Conservation (phyloP, 2,329 filamentous ascomycete genomes). For the Colletotrichum orbiculare region DNA sequence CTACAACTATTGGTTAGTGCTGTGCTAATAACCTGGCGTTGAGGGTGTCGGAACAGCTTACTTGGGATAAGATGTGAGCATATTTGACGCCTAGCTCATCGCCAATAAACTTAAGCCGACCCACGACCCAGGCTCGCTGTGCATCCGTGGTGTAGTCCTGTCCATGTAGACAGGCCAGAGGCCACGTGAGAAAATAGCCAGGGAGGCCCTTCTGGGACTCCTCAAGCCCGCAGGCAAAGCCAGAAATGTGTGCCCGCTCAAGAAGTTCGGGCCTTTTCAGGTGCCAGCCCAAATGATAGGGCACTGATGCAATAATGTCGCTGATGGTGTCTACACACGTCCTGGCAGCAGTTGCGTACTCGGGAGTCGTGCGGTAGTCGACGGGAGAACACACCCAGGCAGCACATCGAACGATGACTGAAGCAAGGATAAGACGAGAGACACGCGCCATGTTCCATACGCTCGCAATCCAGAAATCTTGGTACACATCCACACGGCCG, state of each 20-base stretch:
- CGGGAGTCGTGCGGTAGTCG: constrained; percentile 71
- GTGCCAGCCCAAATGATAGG: constrained; percentile 71
- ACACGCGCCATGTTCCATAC: constrained; percentile 67
- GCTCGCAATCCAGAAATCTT: constrained; percentile 68
- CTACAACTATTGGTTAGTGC: constrained; percentile 45
- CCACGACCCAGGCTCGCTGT: constrained; percentile 66
- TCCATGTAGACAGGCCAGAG: constrained; percentile 62
- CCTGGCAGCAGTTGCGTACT: constrained; percentile 66
- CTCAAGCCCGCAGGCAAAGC: constrained; percentile 63
- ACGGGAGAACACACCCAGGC: constrained; percentile 70
- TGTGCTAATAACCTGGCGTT: neutral
- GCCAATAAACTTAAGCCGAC: constrained; percentile 65
- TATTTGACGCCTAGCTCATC: constrained; percentile 68
- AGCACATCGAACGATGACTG: constrained; percentile 67
- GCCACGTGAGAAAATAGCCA: constrained; percentile 70
- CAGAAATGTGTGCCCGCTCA: constrained; percentile 52
- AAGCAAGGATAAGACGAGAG: constrained; percentile 64
- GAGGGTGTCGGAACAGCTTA: constrained; percentile 45
- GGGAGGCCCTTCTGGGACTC: constrained; percentile 63
- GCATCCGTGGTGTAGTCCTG: constrained; percentile 70
- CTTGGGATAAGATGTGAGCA: constrained; percentile 64
- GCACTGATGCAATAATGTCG: constrained; percentile 71
- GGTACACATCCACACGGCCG: constrained; percentile 69
- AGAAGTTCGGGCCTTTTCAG: constrained; percentile 56
- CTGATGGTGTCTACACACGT: constrained; percentile 64